Percentiles rank a stretch among this genome's conserved stretches.
Conservation (phyloP, 345 rosid species). For the Eucalyptus sideroxylon region DNA sequence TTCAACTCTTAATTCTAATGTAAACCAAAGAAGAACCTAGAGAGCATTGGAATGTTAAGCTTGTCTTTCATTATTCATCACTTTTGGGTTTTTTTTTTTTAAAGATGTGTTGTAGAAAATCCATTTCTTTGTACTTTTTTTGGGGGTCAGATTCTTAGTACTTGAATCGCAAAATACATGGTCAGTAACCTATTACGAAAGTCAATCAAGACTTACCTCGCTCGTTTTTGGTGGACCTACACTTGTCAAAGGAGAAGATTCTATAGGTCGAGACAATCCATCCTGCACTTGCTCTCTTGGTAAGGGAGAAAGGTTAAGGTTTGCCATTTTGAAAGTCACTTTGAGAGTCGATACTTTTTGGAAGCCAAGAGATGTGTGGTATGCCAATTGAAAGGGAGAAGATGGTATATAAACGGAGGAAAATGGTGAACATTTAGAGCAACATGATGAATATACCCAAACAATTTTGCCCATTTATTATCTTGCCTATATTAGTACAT, state of each 20-base stretch:
- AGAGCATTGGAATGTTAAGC: background rate
- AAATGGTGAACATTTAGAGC: background rate
- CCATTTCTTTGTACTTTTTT: slow-evolving; percentile 11
- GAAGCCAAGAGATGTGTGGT: background rate
- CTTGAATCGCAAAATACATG: background rate
- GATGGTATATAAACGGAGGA: background rate
- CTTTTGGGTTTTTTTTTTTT: background rate
- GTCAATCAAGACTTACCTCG: background rate
- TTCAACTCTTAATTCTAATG: background rate
- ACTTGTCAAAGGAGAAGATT: background rate
- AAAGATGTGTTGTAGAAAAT: background rate
- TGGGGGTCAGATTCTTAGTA: background rate
- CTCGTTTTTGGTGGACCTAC: background rate
- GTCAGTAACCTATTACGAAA: background rate
- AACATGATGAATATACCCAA: background rate
- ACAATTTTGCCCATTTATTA: background rate
- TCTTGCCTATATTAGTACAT: background rate
- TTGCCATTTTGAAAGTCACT: background rate
- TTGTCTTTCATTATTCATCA: background rate
- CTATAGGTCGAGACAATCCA: background rate
- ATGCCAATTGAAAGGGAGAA: background rate
- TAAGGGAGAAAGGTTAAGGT: background rate
- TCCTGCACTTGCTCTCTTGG: background rate
- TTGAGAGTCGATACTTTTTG: background rate
- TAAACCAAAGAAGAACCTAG: background rate